Evolutionary conservation across 768 basidiomycete species (phyloP).

Genomic region (Psilocybe sp.): DNA sequence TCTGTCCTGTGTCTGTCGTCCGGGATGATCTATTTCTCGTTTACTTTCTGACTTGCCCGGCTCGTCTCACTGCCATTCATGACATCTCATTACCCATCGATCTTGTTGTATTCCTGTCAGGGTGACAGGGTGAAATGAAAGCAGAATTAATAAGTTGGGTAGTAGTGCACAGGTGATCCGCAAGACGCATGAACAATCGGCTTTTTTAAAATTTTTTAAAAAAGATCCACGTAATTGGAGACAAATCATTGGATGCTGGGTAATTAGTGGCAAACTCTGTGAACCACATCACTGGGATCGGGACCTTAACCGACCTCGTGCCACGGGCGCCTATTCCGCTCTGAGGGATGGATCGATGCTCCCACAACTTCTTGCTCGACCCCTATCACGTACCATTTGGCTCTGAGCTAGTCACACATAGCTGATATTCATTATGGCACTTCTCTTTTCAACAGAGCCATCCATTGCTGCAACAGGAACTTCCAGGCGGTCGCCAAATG

Average conservation of each 20-base stretch:
- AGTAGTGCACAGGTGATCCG: no score
- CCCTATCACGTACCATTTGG: no score
- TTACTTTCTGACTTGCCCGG: slow-evolving; percentile 8
- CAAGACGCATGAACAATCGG: neutral
- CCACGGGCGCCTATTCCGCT: no score
- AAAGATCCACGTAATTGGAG: neutral
- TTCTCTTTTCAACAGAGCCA: no score
- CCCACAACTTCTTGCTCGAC: no score
- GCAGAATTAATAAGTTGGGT: slow-evolving; percentile 14
- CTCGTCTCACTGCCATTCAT: slow-evolving; percentile 8
- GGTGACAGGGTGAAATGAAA: slow-evolving; percentile 20
- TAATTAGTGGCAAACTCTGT: neutral
- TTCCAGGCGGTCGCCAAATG: no score
- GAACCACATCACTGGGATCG: no score
- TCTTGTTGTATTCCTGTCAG: slow-evolving; percentile 19
- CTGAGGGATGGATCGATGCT: no score
- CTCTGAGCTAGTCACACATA: no score
- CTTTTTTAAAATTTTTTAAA: neutral
- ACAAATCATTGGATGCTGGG: neutral
- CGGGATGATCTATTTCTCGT: slow-evolving; percentile 9
- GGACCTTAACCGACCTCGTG: no score
- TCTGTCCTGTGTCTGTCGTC: slow-evolving; percentile 8
- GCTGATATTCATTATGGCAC: no score
- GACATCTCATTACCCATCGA: slow-evolving; percentile 15
- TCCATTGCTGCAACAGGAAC: no score